Conservation (phyloP, 768 basidiomycete species). For the Suillus placidus region DNA sequence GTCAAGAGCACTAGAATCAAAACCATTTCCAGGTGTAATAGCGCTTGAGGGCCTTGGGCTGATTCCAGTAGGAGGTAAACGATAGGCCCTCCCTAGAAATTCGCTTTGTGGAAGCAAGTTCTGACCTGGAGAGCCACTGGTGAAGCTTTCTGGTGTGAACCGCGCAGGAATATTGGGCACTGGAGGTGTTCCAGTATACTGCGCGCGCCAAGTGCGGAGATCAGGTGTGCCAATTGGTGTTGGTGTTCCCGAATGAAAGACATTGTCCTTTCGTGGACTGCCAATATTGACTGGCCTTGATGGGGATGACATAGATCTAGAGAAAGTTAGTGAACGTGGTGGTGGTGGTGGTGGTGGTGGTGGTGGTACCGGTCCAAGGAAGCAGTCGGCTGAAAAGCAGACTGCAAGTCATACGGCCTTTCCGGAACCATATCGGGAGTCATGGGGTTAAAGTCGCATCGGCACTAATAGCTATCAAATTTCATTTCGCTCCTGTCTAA, state of each 20-base stretch:
- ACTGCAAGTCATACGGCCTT: not conserved
- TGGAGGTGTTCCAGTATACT: conserved; percentile 61
- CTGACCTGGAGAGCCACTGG: conserved; percentile 17
- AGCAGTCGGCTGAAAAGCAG: not conserved
- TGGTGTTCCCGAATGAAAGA: conserved; percentile 19
- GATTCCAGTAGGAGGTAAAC: conserved; percentile 40
- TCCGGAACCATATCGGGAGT: not conserved
- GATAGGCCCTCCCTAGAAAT: conserved; percentile 19
- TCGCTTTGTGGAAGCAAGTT: conserved; percentile 16
- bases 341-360: not conserved
- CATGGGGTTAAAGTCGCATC: not conserved
- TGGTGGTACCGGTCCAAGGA: not conserved
- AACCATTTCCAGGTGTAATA: conserved; percentile 32
- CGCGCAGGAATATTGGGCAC: conserved; percentile 55
- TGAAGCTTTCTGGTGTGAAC: conserved; percentile 48
- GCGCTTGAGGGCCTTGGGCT: conserved; percentile 37
- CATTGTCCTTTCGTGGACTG: conserved; percentile 27
- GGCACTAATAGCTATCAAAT: not conserved
- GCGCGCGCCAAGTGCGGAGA: conserved; percentile 63
- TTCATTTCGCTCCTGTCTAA: not conserved
- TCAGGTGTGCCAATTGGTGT: conserved; percentile 64
- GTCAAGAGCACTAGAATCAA: conserved; percentile 35
- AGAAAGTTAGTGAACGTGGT: not conserved
- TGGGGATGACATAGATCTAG: conserved; percentile 49
- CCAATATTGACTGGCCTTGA: conserved; percentile 59